Evolutionary conservation across 2,329 filamentous ascomycete species (phyloP).

Genomic region (Epichloe hybrida): DNA sequence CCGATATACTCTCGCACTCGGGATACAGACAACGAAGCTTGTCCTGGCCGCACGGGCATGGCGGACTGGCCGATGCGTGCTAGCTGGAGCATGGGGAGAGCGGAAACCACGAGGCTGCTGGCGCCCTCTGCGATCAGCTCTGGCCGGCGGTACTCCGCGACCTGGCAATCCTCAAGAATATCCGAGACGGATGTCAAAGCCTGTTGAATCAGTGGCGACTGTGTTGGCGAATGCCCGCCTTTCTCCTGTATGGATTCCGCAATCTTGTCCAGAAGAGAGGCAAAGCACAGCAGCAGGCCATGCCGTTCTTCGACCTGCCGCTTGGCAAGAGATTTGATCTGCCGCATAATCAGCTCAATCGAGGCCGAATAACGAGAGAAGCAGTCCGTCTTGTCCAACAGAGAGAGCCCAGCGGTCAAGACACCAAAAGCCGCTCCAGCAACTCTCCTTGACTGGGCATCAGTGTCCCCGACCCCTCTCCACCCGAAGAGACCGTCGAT

Average conservation of each 20-base stretch:
- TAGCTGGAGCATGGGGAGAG: constrained; percentile 33
- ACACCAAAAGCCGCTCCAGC: constrained; percentile 57
- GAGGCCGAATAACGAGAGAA: constrained; percentile 17
- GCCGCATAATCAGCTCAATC: constrained; percentile 28
- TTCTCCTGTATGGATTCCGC: constrained; percentile 18
- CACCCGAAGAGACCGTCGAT: constrained; percentile 62
- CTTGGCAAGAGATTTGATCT: constrained; percentile 29
- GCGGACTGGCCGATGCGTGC: constrained; percentile 11
- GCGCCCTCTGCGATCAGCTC: constrained; percentile 52
- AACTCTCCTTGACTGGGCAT: constrained; percentile 57
- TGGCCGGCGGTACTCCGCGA: constrained; percentile 39
- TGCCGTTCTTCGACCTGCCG: constrained; percentile 59
- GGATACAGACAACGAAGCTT: constrained; percentile 12
- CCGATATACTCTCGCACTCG: constrained; percentile 9
- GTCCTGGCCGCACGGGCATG: constrained; percentile 10
- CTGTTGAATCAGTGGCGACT: constrained; percentile 15
- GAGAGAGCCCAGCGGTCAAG: constrained; percentile 32
- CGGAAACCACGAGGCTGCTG: constrained; percentile 42
- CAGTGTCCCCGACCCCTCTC: constrained; percentile 75
- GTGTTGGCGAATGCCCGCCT: constrained; percentile 1
- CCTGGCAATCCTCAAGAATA: constrained; percentile 28
- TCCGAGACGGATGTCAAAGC: constrained; percentile 14
- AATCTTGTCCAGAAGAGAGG: constrained; percentile 39
- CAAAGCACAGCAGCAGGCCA: constrained; percentile 49
- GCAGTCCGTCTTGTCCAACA: constrained; percentile 8